A percentile compares a stretch with the other conserved stretches of the same genome.
These are phyloP conservation scores for Linum usitatissimum DNA, from an alignment of 345 rosid genomes.

Conservation along the genomic window DNA sequence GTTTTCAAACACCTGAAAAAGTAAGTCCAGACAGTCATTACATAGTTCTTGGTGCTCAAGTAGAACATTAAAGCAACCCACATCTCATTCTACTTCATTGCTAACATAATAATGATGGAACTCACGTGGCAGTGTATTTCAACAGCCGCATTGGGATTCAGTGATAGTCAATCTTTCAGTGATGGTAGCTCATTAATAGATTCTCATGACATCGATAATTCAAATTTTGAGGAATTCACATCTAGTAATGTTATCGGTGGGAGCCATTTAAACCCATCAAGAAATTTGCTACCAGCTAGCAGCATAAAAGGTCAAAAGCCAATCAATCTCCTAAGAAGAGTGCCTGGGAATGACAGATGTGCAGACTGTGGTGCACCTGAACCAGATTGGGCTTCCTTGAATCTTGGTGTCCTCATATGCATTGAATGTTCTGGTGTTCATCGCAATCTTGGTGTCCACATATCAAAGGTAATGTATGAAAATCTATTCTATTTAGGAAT, in stretches of 20 bases:
- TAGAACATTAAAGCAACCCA: too few relatives aligned
- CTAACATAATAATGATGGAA: conserved; percentile 15
- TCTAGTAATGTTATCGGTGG: conserved; percentile 41
- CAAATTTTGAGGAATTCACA: conserved; percentile 58
- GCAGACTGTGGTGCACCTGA: conserved; percentile 99
- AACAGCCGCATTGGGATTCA: conserved; percentile 76
- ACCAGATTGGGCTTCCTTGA: conserved; percentile 99
- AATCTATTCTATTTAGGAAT: not conserved
- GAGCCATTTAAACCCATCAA: conserved; percentile 54
- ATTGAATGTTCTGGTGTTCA: conserved; percentile 99
- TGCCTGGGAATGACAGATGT: conserved; percentile 87
- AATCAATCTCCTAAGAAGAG: conserved; percentile 64
- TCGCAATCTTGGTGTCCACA: conserved; percentile 95
- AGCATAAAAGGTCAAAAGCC: conserved; percentile 56
- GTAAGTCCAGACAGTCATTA: conserved; percentile 30
- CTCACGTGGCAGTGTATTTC: conserved; percentile 52
- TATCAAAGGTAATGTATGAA: conserved; percentile 61
- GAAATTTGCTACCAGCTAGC: conserved; percentile 40
- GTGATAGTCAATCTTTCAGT: conserved; percentile 91
- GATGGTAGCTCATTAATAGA: conserved; percentile 97
- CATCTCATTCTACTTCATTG: not conserved
- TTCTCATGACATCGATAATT: conserved; percentile 68
- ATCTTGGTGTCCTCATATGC: conserved; percentile 94
- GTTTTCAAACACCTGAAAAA: conserved; percentile 90
- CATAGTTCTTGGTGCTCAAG: conserved; percentile 4